Conservation (phyloP, 2,329 filamentous ascomycete species). For the Venturia carpophila region DNA sequence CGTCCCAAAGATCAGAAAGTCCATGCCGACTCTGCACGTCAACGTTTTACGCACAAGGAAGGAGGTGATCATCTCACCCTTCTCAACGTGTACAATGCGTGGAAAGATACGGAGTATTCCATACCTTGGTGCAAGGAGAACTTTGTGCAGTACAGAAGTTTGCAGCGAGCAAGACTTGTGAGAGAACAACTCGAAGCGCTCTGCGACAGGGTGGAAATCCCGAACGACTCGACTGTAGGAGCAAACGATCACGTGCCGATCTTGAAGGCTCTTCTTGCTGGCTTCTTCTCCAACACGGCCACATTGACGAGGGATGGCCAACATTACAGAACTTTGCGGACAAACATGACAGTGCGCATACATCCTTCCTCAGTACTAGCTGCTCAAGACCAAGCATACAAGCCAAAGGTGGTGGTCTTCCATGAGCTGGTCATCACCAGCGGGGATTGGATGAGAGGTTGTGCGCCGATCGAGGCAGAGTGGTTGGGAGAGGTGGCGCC, state of each 20-base stretch:
- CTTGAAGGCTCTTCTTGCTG: slow-evolving; percentile 78
- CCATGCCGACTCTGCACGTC: slow-evolving; percentile 82
- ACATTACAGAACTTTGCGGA: slow-evolving; percentile 87
- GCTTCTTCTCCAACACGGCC: slow-evolving; percentile 58
- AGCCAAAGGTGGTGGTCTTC: slow-evolving; percentile 83
- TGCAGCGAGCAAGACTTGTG: slow-evolving; percentile 83
- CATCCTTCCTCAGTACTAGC: slow-evolving; percentile 79
- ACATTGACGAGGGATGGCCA: slow-evolving; percentile 75
- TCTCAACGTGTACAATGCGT: slow-evolving; percentile 91
- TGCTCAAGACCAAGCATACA: slow-evolving; percentile 61
- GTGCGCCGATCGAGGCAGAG: slow-evolving; percentile 72
- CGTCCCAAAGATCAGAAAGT: slow-evolving; percentile 96
- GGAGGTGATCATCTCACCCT: slow-evolving; percentile 85
- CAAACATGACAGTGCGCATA: slow-evolving; percentile 79
- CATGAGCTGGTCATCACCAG: slow-evolving; percentile 73
- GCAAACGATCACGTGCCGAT: slow-evolving; percentile 67
- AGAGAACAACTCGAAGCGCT: slow-evolving; percentile 86
- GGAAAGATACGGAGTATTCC: slow-evolving; percentile 85
- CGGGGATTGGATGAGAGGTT: slow-evolving; percentile 88
- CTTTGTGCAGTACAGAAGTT: slow-evolving; percentile 83
- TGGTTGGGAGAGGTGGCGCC: slow-evolving; percentile 89
- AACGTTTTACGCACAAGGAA: slow-evolving; percentile 81
- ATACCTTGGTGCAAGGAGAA: slow-evolving; percentile 86
- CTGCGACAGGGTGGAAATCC: slow-evolving; percentile 86
- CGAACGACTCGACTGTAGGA: slow-evolving; percentile 55